These are phyloP conservation scores for Nepenthes alata DNA, from an alignment of 179 eudicot genomes.

Conservation along the genomic window DNA sequence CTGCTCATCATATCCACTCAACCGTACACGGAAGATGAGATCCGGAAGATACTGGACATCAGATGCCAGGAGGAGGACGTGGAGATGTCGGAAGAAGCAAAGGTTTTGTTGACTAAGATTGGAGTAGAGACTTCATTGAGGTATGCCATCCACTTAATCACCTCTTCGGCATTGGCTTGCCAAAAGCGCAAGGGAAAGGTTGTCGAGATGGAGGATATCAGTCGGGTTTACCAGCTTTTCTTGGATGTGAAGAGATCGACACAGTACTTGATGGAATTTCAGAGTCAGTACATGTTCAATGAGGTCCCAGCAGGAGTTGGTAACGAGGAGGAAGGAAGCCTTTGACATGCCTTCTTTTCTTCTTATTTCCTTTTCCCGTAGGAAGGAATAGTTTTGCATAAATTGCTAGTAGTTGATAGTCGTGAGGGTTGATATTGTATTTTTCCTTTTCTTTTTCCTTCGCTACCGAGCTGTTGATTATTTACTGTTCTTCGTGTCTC, in stretches of 20 bases:
- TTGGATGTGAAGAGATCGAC: constrained; percentile 93
- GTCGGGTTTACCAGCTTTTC: constrained; percentile 72
- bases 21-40: constrained; percentile 79
- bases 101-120: constrained; percentile 62
- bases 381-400: too few species aligned
- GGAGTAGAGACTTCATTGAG: constrained; percentile 75
- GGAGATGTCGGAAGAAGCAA: constrained; percentile 86
- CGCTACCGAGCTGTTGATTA: too few species aligned
- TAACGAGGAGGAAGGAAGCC: constrained; percentile 34
- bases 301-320: constrained; percentile 44
- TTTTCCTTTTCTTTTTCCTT: too few species aligned
- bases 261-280: constrained; percentile 92
- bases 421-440: too few species aligned
- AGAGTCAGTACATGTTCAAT: constrained; percentile 79
- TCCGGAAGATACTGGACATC: constrained; percentile 71
- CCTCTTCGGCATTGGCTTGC: constrained; percentile 80
- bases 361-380: too few species aligned
- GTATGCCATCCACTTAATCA: constrained; percentile 76
- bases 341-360: constrained; percentile 28
- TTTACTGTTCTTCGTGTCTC: too few species aligned
- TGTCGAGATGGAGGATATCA: constrained; percentile 86
- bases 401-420: too few species aligned
- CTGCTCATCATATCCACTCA: constrained; percentile 82
- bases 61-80: constrained; percentile 90
- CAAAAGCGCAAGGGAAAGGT: constrained; percentile 69